phyloP scores from a whole-genome alignment of 768 basidiomycete species.

The Leccinum variicolor region DNA sequence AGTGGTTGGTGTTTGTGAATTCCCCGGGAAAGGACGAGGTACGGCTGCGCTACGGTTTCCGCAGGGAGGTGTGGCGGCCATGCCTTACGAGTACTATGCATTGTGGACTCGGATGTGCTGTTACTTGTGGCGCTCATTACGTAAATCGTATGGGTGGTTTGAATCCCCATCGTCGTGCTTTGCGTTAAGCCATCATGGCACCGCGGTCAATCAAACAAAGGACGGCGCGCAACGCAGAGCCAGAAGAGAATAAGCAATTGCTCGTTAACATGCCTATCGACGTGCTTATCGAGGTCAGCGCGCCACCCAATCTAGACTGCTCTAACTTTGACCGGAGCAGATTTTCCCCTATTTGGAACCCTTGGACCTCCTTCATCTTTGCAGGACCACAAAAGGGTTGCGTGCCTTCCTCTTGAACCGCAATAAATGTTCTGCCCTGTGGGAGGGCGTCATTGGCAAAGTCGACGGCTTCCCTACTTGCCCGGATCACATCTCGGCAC shows the following conservation, averaged over 20 bases:
- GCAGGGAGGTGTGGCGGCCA: neutral
- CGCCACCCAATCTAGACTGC: neutral
- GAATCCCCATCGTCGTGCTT: neutral
- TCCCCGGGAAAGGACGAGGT: slow-evolving; percentile 1
- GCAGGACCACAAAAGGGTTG: slow-evolving; percentile 30
- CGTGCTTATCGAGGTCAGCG: slow-evolving; percentile 12
- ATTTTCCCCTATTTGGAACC: too few relatives aligned
- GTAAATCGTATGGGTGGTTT: neutral
- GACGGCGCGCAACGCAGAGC: neutral
- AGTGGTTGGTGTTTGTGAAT: neutral
- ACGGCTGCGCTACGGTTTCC: slow-evolving; percentile 3
- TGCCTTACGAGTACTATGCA: slow-evolving; percentile 15
- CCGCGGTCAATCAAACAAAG: neutral
- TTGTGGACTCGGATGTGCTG: slow-evolving; percentile 4
- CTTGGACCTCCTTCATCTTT: slow-evolving; percentile 30
- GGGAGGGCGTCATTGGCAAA: slow-evolving; percentile 25
- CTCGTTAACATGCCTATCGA: slow-evolving; percentile 14
- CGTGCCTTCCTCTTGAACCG: slow-evolving; percentile 26
- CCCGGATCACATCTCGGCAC: slow-evolving; percentile 26
- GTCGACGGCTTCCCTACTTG: slow-evolving; percentile 22
- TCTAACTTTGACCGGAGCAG: slow-evolving; percentile 1
- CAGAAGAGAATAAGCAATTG: neutral
- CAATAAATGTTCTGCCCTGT: slow-evolving; percentile 15
- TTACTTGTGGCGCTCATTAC: neutral
- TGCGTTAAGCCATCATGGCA: slow-evolving; percentile 1